phyloP scores from a whole-genome alignment of 2,329 filamentous ascomycete genomes.

The Rutstroemia sydowiana region DNA sequence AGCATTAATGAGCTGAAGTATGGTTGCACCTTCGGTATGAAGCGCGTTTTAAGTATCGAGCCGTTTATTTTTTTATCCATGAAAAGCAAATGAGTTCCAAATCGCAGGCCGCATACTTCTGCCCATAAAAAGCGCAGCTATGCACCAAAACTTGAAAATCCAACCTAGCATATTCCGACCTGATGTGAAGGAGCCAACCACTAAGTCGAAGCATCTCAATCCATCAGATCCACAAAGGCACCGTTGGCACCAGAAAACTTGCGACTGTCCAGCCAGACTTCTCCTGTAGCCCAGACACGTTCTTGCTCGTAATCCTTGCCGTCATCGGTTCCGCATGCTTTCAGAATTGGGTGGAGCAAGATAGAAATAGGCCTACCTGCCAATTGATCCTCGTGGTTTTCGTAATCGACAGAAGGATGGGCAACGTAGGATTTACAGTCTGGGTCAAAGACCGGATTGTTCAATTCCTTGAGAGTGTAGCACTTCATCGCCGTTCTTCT shows the following conservation, averaged over 20 bases:
- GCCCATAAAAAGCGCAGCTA: too few species aligned
- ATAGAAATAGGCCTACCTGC: conserved; percentile 10
- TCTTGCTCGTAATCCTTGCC: conserved; percentile 15
- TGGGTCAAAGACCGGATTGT: background rate
- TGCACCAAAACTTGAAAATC: too few species aligned
- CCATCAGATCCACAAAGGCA: too few species aligned
- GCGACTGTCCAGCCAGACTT: conserved; percentile 20
- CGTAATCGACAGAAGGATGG: conserved; percentile 12
- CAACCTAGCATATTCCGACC: too few species aligned
- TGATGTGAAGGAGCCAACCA: too few species aligned
- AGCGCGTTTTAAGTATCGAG: too few species aligned
- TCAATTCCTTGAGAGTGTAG: conserved; percentile 6
- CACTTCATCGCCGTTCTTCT: conserved; percentile 9
- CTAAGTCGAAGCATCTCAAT: too few species aligned
- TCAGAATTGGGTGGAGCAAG: conserved; percentile 15
- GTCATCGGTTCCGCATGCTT: conserved; percentile 15
- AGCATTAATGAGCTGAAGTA: too few species aligned
- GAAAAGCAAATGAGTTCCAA: too few species aligned
- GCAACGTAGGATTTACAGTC: conserved; percentile 3
- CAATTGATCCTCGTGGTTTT: conserved; percentile 12
- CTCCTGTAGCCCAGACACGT: conserved; percentile 14
- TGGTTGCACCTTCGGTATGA: too few species aligned
- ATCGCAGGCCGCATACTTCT: too few species aligned
- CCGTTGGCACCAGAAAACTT: background rate
- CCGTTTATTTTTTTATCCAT: too few species aligned